Evolutionary conservation across 129 eudicot species (phyloP).

Genomic region (Pulicaria dysenterica): DNA sequence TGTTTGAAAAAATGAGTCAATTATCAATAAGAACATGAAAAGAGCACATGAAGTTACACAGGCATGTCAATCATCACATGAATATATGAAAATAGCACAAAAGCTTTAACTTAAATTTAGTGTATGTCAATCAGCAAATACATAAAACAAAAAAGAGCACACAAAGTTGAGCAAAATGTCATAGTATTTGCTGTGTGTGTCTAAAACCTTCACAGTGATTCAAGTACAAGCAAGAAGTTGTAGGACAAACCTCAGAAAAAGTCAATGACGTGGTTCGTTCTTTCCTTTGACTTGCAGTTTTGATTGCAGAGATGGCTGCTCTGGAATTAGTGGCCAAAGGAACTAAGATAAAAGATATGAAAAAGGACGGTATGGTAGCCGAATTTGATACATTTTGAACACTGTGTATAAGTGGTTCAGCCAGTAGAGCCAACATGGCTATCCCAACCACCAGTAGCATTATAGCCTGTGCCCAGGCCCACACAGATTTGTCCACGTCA

Average conservation of each 20-base stretch:
- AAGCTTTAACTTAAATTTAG: too few species aligned
- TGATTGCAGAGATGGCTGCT: slow-evolving; percentile 56
- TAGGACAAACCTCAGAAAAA: slow-evolving; percentile 68
- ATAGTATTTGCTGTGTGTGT: not conserved
- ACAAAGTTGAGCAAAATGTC: not conserved
- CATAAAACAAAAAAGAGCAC: not conserved
- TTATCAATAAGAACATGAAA: not conserved
- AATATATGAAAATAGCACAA: too few species aligned
- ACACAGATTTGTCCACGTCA: slow-evolving; percentile 35
- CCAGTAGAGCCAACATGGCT: slow-evolving; percentile 53
- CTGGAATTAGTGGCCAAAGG: slow-evolving; percentile 79
- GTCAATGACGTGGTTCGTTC: slow-evolving; percentile 62
- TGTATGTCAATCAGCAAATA: too few species aligned
- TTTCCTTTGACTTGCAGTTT: slow-evolving; percentile 49
- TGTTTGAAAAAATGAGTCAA: not conserved
- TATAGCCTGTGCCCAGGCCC: slow-evolving; percentile 62
- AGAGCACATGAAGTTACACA: not conserved
- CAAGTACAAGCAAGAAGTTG: slow-evolving; percentile 11
- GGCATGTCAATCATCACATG: too few species aligned
- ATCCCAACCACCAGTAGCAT: slow-evolving; percentile 53
- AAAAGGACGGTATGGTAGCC: slow-evolving; percentile 56
- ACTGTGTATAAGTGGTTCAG: slow-evolving; percentile 77
- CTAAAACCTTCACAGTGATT: not conserved
- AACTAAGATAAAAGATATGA: slow-evolving; percentile 57
- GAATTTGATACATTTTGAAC: slow-evolving; percentile 62